Conservation (phyloP, 495 filamentous ascomycete genomes). For the Podospora sp. region DNA sequence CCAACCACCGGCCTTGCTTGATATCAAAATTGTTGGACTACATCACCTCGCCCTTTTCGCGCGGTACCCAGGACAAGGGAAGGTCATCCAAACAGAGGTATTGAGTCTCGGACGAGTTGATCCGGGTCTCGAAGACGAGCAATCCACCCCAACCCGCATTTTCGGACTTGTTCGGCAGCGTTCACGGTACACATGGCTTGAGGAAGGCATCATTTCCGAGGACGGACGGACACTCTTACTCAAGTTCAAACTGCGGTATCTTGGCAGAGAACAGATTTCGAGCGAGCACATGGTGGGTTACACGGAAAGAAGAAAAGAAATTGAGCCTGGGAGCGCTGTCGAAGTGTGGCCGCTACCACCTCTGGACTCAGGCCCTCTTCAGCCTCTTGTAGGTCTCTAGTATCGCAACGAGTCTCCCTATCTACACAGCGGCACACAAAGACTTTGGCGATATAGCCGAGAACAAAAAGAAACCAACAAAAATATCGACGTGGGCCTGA, state of each 20-base stretch:
- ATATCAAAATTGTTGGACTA: neutral
- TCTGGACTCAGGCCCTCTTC: neutral
- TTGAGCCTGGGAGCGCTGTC: neutral
- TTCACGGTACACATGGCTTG: neutral
- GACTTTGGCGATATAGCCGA: neutral
- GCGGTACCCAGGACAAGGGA: neutral
- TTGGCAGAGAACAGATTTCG: neutral
- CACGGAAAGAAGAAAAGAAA: neutral
- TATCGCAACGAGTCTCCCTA: too few relatives aligned
- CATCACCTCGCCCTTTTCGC: neutral
- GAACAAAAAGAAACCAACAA: neutral
- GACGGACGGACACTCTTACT: neutral
- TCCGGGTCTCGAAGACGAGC: neutral
- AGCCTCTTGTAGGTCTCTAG: too few relatives aligned
- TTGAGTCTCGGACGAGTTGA: neutral
- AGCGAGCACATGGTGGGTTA: neutral
- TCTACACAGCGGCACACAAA: too few relatives aligned
- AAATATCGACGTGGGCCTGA: neutral
- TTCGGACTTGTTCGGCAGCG: neutral
- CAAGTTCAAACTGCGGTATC: neutral
- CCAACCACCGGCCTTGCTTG: neutral
- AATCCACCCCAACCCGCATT: neutral
- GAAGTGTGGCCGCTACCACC: neutral
- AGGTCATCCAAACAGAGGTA: neutral
- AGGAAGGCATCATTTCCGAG: neutral